phyloP scores from a whole-genome alignment of 176 grass and related monocot genomes.

The Tuctoria greenei region DNA sequence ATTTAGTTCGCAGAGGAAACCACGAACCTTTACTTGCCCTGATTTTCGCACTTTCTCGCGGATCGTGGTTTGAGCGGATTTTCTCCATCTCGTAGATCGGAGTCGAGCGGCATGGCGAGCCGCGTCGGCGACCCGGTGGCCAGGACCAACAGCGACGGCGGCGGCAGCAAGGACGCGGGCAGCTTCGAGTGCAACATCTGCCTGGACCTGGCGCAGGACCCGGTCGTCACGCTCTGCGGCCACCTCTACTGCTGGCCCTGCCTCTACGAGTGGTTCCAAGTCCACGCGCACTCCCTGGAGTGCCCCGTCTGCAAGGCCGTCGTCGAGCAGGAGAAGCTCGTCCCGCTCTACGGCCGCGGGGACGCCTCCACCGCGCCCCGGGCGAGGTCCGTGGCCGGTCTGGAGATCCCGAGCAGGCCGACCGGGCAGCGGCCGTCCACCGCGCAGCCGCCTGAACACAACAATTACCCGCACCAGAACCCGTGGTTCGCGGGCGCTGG shows the following conservation, averaged over 20 bases:
- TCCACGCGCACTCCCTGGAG: slow-evolving; percentile 67
- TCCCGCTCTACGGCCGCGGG: slow-evolving; percentile 70
- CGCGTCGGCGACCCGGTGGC: slow-evolving; percentile 44
- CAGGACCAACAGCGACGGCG: slow-evolving; percentile 34
- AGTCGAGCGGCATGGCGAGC: slow-evolving; percentile 42
- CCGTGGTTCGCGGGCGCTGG: slow-evolving; percentile 67
- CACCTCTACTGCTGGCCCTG: slow-evolving; percentile 89
- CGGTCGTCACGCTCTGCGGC: slow-evolving; percentile 76
- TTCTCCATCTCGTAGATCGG: slow-evolving; percentile 6
- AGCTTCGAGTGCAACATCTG: slow-evolving; percentile 95
- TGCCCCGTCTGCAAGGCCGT: slow-evolving; percentile 87
- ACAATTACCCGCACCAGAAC: slow-evolving; percentile 42
- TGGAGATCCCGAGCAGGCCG: slow-evolving; percentile 55
- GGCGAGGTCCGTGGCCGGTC: slow-evolving; percentile 33
- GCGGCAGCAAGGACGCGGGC: slow-evolving; percentile 44
- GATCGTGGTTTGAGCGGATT: slow-evolving; percentile 19
- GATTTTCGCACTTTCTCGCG: neutral
- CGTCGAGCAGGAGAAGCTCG: slow-evolving; percentile 69
- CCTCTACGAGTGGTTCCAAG: slow-evolving; percentile 79
- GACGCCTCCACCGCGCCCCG: slow-evolving; percentile 43
- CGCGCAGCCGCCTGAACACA: slow-evolving; percentile 54
- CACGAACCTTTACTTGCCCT: no score
- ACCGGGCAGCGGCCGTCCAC: slow-evolving; percentile 62
- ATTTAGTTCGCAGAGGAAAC: neutral
- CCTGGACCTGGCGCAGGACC: slow-evolving; percentile 72